These are phyloP conservation scores for Scheffersomyces stipitis DNA, from an alignment of 805 yeast genomes.

Conservation along the genomic window DNA sequence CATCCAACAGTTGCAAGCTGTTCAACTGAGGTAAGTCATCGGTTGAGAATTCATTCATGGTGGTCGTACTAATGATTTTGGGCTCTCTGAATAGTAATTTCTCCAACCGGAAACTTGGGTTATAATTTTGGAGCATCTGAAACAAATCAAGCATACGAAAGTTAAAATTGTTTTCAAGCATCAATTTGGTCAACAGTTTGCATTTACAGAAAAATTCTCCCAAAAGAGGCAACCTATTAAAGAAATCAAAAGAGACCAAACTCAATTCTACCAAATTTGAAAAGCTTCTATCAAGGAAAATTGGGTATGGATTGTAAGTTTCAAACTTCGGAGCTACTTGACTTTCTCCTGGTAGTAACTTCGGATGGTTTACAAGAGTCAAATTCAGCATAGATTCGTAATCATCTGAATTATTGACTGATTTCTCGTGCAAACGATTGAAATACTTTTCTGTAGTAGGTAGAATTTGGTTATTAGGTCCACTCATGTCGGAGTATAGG, in stretches of 20 bases:
- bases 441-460: conserved; percentile 16
- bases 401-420: neutral
- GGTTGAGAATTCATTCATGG: conserved; percentile 24
- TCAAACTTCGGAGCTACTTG: conserved; percentile 8
- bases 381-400: conserved; percentile 16
- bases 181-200: conserved; percentile 17
- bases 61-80: conserved; percentile 16
- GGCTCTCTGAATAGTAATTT: conserved; percentile 33
- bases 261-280: conserved; percentile 24
- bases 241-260: conserved; percentile 33
- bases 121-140: conserved; percentile 26
- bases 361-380: conserved; percentile 28
- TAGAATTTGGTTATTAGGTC: conserved; percentile 15
- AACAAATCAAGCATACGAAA: conserved; percentile 27
- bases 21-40: conserved; percentile 24
- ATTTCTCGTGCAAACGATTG: conserved; percentile 1
- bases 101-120: conserved; percentile 24
- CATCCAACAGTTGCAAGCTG: conserved; percentile 27
- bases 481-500: conserved; percentile 16
- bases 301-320: conserved; percentile 25
- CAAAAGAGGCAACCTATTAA: conserved; percentile 21
- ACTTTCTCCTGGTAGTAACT: conserved; percentile 13
- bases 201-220: conserved; percentile 25
- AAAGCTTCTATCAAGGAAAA: conserved; percentile 19
- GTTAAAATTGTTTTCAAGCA: conserved; percentile 34